phyloP scores from a whole-genome alignment of 2,329 filamentous ascomycete genomes.

The Sphaerulina vaccinii region DNA sequence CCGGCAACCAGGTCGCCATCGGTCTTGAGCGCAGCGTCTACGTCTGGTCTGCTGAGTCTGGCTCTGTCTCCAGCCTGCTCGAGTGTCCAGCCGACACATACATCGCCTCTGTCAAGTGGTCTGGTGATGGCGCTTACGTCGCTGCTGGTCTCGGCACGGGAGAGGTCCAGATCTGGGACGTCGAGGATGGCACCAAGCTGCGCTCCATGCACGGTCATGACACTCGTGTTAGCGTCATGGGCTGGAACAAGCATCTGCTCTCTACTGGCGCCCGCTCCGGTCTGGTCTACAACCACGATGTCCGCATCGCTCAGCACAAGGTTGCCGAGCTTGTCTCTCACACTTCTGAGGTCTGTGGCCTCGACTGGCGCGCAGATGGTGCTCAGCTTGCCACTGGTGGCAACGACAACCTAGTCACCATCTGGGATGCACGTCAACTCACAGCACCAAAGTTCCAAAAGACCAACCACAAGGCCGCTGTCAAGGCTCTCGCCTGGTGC shows the following conservation, averaged over 20 bases:
- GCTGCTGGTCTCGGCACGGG: constrained; percentile 91
- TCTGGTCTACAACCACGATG: constrained; percentile 97
- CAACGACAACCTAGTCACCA: constrained; percentile 98
- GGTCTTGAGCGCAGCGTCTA: constrained; percentile 96
- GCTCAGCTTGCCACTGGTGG: constrained; percentile 95
- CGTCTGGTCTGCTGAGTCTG: constrained; percentile 95
- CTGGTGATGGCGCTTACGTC: constrained; percentile 92
- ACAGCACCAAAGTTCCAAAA: constrained; percentile 97
- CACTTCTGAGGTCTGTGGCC: constrained; percentile 94
- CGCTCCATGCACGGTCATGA: constrained; percentile 99
- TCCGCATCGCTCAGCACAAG: constrained; percentile 97
- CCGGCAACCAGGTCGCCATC: constrained; percentile 95
- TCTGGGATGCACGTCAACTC: constrained; percentile 95
- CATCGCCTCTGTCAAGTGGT: constrained; percentile 98
- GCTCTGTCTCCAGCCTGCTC: constrained; percentile 81
- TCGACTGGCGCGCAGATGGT: constrained; percentile 96
- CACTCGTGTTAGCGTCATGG: constrained; percentile 94
- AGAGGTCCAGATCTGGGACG: constrained; percentile 99
- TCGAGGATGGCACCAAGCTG: constrained; percentile 89
- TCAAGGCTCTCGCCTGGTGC: constrained; percentile 98
- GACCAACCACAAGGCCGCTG: constrained; percentile 98
- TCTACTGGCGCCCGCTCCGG: constrained; percentile 93
- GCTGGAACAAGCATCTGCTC: constrained; percentile 97
- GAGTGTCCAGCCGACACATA: constrained; percentile 91
- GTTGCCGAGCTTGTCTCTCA: constrained; percentile 94